Conservation (phyloP, 1,284 basidiomycete species). For the Sporisorium graminicola region DNA sequence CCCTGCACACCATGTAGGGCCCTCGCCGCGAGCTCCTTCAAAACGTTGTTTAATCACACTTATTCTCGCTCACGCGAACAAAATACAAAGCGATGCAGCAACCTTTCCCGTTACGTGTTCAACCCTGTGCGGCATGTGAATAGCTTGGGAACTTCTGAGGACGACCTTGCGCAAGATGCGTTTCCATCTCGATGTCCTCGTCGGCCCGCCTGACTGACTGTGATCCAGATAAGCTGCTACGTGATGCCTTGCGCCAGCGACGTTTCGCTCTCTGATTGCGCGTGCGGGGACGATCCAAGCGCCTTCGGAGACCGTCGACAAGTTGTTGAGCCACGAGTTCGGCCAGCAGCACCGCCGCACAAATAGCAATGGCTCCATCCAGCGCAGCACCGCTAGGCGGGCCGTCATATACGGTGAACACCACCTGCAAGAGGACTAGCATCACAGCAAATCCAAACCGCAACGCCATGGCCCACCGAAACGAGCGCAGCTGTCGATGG, state of each 20-base stretch:
- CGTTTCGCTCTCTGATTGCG: background rate
- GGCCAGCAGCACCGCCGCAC: slow-evolving; percentile 32
- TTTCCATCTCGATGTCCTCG: slow-evolving; percentile 21
- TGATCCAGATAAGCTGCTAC: slow-evolving; percentile 8
- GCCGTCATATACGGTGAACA: slow-evolving; percentile 31
- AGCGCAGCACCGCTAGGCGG: slow-evolving; percentile 24
- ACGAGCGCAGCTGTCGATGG: slow-evolving; percentile 19
- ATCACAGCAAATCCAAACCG: slow-evolving; percentile 29
- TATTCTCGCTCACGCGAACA: slow-evolving; percentile 3
- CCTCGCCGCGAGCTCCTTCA: slow-evolving; percentile 2
- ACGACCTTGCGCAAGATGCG: background rate
- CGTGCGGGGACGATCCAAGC: slow-evolving; percentile 19
- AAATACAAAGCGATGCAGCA: slow-evolving; percentile 1
- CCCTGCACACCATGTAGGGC: background rate
- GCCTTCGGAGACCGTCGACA: slow-evolving; percentile 14
- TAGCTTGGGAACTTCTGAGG: background rate
- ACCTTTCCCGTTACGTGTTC: slow-evolving; percentile 5
- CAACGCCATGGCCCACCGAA: slow-evolving; percentile 23
- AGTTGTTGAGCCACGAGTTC: slow-evolving; percentile 34
- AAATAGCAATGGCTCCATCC: slow-evolving; percentile 37
- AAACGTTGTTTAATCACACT: slow-evolving; percentile 6
- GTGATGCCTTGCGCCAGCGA: background rate
- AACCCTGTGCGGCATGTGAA: background rate
- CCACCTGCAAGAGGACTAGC: slow-evolving; percentile 31
- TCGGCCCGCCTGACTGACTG: slow-evolving; percentile 6